Conservation (phyloP, 2,329 filamentous ascomycete genomes). For the Lasiodiplodia theobromae region DNA sequence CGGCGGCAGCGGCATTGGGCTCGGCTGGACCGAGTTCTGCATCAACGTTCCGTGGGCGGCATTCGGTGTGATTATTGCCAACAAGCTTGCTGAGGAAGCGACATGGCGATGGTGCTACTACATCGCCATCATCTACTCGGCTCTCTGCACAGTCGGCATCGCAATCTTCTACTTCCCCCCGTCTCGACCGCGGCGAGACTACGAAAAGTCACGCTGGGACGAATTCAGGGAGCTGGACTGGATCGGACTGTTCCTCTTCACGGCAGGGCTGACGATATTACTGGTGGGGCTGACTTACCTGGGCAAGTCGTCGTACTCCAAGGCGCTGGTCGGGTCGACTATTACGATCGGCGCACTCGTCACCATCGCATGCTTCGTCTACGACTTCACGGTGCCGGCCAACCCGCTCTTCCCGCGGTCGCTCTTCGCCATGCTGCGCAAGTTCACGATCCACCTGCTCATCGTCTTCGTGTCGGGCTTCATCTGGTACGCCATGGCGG, state of each 20-base stretch:
- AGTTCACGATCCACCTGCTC: slow-evolving; percentile 40
- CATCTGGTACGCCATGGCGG: slow-evolving; percentile 40
- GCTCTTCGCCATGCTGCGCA: slow-evolving; percentile 38
- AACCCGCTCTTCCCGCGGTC: slow-evolving; percentile 42
- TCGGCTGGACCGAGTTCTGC: slow-evolving; percentile 37
- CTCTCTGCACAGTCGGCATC: slow-evolving; percentile 51
- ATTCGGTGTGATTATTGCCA: slow-evolving; percentile 56
- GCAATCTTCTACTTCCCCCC: slow-evolving; percentile 58
- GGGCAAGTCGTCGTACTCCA: slow-evolving; percentile 42
- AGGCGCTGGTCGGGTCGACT: slow-evolving; percentile 38
- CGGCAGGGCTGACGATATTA: slow-evolving; percentile 54
- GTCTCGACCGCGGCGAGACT: slow-evolving; percentile 48
- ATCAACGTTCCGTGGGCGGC: slow-evolving; percentile 38
- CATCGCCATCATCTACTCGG: slow-evolving; percentile 54
- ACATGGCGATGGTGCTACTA: slow-evolving; percentile 50
- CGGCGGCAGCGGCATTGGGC: slow-evolving; percentile 36
- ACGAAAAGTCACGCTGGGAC: slow-evolving; percentile 39
- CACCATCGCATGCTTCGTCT: slow-evolving; percentile 34
- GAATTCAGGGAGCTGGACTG: slow-evolving; percentile 53
- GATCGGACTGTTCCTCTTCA: slow-evolving; percentile 56
- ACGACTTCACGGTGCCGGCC: slow-evolving; percentile 35
- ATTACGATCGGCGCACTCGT: slow-evolving; percentile 37
- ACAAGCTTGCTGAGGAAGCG: slow-evolving; percentile 35
- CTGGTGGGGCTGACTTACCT: slow-evolving; percentile 58
- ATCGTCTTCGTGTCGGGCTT: slow-evolving; percentile 41